Conservation (phyloP, 2,329 filamentous ascomycete genomes). For the Keithomyces neogunnii region DNA sequence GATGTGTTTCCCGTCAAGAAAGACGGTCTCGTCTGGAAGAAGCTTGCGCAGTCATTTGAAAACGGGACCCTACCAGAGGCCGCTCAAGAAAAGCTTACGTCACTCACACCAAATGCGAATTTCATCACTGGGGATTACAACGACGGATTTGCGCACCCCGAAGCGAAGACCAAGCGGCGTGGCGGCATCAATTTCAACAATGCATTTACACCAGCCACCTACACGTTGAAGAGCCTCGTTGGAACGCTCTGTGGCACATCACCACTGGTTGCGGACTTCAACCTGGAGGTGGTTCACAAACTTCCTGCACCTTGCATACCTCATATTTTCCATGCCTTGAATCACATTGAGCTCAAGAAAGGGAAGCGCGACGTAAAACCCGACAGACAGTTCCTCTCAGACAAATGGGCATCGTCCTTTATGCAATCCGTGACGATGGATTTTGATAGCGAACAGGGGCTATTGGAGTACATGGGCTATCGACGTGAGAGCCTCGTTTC, state of each 20-base stretch:
- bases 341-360: conserved; percentile 12
- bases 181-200: conserved; percentile 33
- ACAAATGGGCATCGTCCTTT: conserved; percentile 22
- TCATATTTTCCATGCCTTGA: conserved; percentile 27
- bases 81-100: conserved; percentile 18
- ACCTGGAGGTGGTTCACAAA: conserved; percentile 30
- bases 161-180: conserved; percentile 10
- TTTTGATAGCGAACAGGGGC: conserved; percentile 21
- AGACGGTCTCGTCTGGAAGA: conserved; percentile 27
- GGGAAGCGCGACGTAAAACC: conserved; percentile 1
- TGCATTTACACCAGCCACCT: conserved; percentile 32
- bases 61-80: conserved; percentile 23
- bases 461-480: conserved; percentile 22
- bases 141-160: conserved; percentile 21
- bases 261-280: conserved; percentile 32
- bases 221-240: conserved; percentile 34
- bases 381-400: conserved; percentile 12
- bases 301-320: conserved; percentile 37
- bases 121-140: conserved; percentile 27
- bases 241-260: conserved; percentile 33
- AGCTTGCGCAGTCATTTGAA: conserved; percentile 22
- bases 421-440: conserved; percentile 23
- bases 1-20: conserved; percentile 37
- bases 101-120: conserved; percentile 23
- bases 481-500: conserved; percentile 15